Percentiles rank a stretch among this genome's conserved stretches.
Conservation (phyloP, 139 green algal species). For the Chlamydomonas sp. region DNA sequence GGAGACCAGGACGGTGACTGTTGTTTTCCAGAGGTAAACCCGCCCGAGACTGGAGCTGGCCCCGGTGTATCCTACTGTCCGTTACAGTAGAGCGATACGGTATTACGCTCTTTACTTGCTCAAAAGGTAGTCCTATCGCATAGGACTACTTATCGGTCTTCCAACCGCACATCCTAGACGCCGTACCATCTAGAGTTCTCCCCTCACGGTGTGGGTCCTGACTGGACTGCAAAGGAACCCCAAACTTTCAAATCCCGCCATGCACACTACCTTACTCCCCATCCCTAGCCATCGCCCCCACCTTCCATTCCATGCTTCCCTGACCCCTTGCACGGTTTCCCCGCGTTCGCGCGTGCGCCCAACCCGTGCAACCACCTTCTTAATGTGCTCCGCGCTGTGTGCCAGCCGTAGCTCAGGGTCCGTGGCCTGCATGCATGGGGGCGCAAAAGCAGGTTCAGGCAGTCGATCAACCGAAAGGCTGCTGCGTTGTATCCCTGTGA, state of each 20-base stretch:
- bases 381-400: constrained; percentile 64
- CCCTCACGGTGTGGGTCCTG: not conserved
- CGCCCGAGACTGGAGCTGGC: not conserved
- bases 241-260: not conserved
- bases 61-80: not conserved
- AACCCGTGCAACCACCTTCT: not conserved
- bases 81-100: too few relatives aligned
- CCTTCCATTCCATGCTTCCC: not conserved
- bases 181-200: not conserved
- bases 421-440: constrained; percentile 37
- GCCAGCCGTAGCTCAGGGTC: constrained; percentile 59
- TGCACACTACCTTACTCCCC: not conserved
- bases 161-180: too few relatives aligned
- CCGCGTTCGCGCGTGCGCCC: not conserved
- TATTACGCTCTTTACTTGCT: too few relatives aligned
- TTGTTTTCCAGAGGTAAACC: not conserved
- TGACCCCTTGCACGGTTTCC: not conserved
- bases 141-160: too few relatives aligned
- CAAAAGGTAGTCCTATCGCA: too few relatives aligned
- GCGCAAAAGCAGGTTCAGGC: too few relatives aligned
- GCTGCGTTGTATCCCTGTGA: too few relatives aligned
- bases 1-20: not conserved
- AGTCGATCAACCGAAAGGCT: too few relatives aligned
- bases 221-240: not conserved
- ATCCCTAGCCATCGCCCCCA: not conserved